Evolutionary conservation across 2,329 filamentous ascomycete genomes (phyloP), one percentile per base, ranked within the genome.

Genomic region (Arachnopeziza araneosa): DNA sequence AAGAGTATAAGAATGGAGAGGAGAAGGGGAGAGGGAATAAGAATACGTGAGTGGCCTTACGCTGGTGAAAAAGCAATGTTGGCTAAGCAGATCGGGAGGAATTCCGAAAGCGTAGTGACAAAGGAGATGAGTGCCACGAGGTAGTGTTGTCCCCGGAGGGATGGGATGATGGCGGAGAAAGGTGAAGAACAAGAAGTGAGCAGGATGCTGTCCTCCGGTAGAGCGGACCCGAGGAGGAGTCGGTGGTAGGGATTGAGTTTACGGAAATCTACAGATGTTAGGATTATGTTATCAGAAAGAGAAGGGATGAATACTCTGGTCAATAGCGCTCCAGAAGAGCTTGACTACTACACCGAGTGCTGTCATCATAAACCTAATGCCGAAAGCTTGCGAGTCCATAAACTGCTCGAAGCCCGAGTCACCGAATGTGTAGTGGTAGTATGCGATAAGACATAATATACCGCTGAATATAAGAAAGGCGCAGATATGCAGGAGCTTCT

Each of bases 81-180:
- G 64, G 78, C 74, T 2, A 83, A 73, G 1, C 79, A 71, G 22
- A 81, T 71, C 1, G 79, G 80, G n/a, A 83, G 75, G 54, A 80
- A 76, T 54, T 83, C 79, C 23, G 79, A 75, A 1, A 81, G 70
- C 23, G 81, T 74, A 2, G 77, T 72, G 53, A 77, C 75, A 5
- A 76, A 63, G 0, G 77, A 75, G 10, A 78, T 74, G 14, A 74
- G 57, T 24, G 75, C 71, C 0, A 79, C 72, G 60, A 78, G 79
- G 7, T 70, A 55, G 36, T 81, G 75, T 10, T 69, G 68, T 21
- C 73, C 66, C 3, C 64, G 53, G 19, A 77, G 60, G 5, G 75
- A 74, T 9, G 73, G 69, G 63, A 73, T 71, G 61, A 83, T 61
- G 0, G 78, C 79, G 0, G 74, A 77, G 48, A 81, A 78, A 2